Evolutionary conservation across 148 eudicot species (phyloP).

Genomic region (Cornus florida): DNA sequence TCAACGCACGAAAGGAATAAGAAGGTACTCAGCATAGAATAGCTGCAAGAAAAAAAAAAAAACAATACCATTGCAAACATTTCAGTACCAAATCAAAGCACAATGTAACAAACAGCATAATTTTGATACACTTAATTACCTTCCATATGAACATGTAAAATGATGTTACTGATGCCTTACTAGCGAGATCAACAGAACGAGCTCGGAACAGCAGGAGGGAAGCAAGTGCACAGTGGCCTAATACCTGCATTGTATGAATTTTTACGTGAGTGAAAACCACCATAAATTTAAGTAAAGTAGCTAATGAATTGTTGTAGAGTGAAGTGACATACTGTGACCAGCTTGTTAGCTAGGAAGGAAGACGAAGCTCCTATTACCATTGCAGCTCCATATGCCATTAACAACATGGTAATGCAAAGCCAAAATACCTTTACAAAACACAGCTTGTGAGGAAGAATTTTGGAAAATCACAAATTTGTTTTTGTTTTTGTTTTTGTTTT

Average conservation of each 20-base stretch:
- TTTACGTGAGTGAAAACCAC: neutral
- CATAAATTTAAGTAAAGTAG: too few relatives aligned
- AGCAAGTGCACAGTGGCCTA: slow-evolving; percentile 42
- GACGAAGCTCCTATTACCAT: slow-evolving; percentile 33
- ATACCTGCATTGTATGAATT: slow-evolving; percentile 25
- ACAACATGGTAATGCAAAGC: slow-evolving; percentile 40
- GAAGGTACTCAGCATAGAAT: slow-evolving; percentile 46
- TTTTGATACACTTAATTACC: slow-evolving; percentile 24
- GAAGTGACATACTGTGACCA: slow-evolving; percentile 25
- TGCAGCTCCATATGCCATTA: slow-evolving; percentile 40
- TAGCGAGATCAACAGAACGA: slow-evolving; percentile 29
- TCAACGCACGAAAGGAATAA: slow-evolving; percentile 42
- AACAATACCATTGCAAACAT: neutral
- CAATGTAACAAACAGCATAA: too few relatives aligned
- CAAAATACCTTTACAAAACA: slow-evolving; percentile 31
- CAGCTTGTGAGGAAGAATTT: too few relatives aligned
- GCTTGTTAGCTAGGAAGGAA: slow-evolving; percentile 18
- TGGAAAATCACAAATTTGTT: too few relatives aligned
- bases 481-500: too few relatives aligned
- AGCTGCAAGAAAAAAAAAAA: slow-evolving; percentile 27
- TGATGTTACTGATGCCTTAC: slow-evolving; percentile 38
- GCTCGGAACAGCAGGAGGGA: slow-evolving; percentile 30
- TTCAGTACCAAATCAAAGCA: too few relatives aligned
- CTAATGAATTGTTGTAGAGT: too few relatives aligned
- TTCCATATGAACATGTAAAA: slow-evolving; percentile 62